A percentile compares a stretch with the other conserved stretches of the same genome.
Evolutionary conservation across 2,329 filamentous ascomycete genomes (phyloP).

Genomic region (Ceratocystis diversiconidia): DNA sequence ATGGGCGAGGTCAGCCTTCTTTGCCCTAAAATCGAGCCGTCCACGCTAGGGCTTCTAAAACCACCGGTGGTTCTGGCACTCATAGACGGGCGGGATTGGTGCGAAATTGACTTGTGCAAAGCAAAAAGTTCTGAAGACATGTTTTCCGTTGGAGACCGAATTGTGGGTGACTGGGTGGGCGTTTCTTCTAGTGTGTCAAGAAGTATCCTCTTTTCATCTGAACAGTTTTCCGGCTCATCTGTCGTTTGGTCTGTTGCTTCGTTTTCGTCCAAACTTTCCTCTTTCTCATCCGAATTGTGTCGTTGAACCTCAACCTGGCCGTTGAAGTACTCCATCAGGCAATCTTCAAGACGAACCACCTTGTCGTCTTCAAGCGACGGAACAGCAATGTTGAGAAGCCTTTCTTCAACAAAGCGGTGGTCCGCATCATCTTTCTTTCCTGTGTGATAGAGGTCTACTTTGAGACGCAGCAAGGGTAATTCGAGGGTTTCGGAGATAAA

Average conservation of each 20-base stretch:
- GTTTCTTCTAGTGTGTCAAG: neutral
- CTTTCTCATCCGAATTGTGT: slow-evolving; percentile 7
- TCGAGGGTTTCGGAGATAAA: slow-evolving; percentile 87
- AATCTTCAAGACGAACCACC: slow-evolving; percentile 71
- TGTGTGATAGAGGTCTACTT: slow-evolving; percentile 89
- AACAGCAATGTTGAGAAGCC: slow-evolving; percentile 82
- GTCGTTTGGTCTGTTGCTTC: neutral
- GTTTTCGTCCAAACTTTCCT: neutral
- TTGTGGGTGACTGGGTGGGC: neutral
- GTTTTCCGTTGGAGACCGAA: neutral
- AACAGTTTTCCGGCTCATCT: neutral
- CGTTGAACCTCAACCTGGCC: slow-evolving; percentile 67
- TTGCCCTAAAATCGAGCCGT: neutral
- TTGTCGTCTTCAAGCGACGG: slow-evolving; percentile 57
- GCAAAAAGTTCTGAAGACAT: neutral
- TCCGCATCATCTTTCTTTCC: slow-evolving; percentile 77
- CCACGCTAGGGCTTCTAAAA: neutral
- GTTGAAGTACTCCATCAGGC: slow-evolving; percentile 89
- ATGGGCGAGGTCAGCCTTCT: neutral
- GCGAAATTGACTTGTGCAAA: neutral
- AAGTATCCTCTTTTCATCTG: neutral
- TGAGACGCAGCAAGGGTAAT: slow-evolving; percentile 72
- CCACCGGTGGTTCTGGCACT: neutral
- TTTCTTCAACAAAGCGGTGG: slow-evolving; percentile 87
- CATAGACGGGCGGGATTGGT: neutral